Conservation (phyloP, 768 basidiomycete genomes). For the Cytidiella melzeri region DNA sequence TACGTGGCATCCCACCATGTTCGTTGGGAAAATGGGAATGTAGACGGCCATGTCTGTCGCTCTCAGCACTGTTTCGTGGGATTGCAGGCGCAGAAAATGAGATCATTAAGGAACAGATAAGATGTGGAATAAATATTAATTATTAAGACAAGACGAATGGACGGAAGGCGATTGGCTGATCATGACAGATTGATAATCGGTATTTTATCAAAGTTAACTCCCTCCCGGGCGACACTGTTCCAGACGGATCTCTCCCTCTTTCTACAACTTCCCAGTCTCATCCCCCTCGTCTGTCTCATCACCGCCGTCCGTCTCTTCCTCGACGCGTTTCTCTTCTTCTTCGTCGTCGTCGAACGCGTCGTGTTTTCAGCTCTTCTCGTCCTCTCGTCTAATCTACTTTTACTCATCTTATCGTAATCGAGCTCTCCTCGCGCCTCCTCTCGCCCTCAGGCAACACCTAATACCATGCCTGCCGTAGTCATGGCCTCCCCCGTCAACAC, state of each 20-base stretch:
- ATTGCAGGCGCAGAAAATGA: no score
- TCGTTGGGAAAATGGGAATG: no score
- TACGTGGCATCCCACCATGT: no score
- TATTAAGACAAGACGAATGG: slow-evolving; percentile 9
- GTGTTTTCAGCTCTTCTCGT: slow-evolving; percentile 28
- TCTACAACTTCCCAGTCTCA: slow-evolving; percentile 9
- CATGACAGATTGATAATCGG: slow-evolving; percentile 15
- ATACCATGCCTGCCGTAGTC: slow-evolving; percentile 49
- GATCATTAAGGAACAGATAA: no score
- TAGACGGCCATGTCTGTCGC: no score
- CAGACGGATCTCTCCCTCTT: slow-evolving; percentile 15
- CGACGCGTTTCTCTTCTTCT: slow-evolving; percentile 28
- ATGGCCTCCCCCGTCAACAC: slow-evolving; percentile 49
- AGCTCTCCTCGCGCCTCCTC: neutral
- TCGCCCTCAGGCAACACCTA: slow-evolving; percentile 4
- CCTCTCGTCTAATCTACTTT: slow-evolving; percentile 30
- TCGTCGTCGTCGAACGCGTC: slow-evolving; percentile 43
- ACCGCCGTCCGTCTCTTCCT: slow-evolving; percentile 7
- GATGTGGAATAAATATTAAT: slow-evolving; percentile 8
- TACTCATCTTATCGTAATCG: slow-evolving; percentile 33
- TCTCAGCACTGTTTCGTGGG: no score
- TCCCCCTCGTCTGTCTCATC: slow-evolving; percentile 41
- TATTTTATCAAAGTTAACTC: slow-evolving; percentile 1
- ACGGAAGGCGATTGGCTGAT: slow-evolving; percentile 9
- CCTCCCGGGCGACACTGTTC: neutral